A percentile compares a stretch with the other conserved stretches of the same genome.
phyloP scores from a whole-genome alignment of 192 early-diverging fungal species.

The Lunasporangiospora selenospora region DNA sequence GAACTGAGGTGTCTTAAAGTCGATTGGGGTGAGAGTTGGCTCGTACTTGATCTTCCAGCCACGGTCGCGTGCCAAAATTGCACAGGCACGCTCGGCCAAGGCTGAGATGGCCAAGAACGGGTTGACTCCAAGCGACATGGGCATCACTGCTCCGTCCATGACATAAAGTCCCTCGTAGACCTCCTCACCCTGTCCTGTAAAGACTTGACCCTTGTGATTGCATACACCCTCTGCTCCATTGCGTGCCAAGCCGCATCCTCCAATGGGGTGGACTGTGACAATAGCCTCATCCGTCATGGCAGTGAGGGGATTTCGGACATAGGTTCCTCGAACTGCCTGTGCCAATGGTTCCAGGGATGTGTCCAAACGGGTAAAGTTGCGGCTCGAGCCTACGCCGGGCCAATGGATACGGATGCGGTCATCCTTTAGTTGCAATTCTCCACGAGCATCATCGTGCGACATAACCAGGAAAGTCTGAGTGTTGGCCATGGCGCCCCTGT shows the following conservation, averaged over 20 bases:
- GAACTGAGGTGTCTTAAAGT: constrained; percentile 47
- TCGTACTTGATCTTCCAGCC: constrained; percentile 51
- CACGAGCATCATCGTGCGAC: constrained; percentile 55
- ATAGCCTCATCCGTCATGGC: constrained; percentile 33
- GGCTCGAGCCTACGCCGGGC: constrained; percentile 38
- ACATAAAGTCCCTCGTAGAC: constrained; percentile 57
- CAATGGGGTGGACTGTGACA: constrained; percentile 57
- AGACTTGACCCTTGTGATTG: constrained; percentile 60
- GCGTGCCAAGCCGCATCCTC: constrained; percentile 51
- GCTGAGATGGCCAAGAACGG: constrained; percentile 57
- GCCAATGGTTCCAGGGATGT: constrained; percentile 25
- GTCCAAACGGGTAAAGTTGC: constrained; percentile 40
- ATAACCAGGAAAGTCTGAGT: constrained; percentile 56
- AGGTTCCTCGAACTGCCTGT: constrained; percentile 28
- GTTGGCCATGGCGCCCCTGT: constrained; percentile 49
- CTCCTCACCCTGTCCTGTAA: constrained; percentile 34
- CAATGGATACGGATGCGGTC: constrained; percentile 44
- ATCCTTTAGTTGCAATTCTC: constrained; percentile 38
- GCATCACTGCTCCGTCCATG: constrained; percentile 55
- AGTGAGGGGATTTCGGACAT: constrained; percentile 45
- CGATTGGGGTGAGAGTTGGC: constrained; percentile 24
- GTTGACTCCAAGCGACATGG: constrained; percentile 56
- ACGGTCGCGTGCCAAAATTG: constrained; percentile 39
- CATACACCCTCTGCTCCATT: constrained; percentile 46
- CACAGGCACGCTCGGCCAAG: constrained; percentile 50